Evolutionary conservation across 495 filamentous ascomycete species (phyloP).

Genomic region (Articulospora tetracladia): DNA sequence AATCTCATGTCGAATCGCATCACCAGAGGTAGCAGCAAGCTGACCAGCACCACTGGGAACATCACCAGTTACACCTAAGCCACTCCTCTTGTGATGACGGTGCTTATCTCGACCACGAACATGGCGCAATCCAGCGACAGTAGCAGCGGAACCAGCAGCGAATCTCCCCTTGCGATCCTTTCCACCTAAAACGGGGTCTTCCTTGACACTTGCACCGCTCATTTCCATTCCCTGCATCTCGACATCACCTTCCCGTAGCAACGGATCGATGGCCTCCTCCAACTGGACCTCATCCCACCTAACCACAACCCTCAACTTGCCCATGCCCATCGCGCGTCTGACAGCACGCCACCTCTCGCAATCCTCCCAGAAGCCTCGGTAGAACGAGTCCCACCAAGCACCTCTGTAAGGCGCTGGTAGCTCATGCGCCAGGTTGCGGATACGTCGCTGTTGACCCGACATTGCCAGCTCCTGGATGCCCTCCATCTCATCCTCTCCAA

Average conservation of each 20-base stretch:
- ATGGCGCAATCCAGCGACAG: too few species aligned
- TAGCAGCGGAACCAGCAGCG: too few species aligned
- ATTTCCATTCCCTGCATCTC: not conserved
- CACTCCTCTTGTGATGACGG: too few species aligned
- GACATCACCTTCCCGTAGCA: constrained; percentile 7
- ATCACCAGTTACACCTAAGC: too few species aligned
- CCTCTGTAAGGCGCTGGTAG: constrained; percentile 1
- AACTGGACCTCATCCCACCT: constrained; percentile 11
- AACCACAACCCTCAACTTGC: constrained; percentile 20
- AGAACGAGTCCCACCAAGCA: constrained; percentile 8
- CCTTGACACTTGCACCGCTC: not conserved
- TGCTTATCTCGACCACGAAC: too few species aligned
- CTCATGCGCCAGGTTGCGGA: not conserved
- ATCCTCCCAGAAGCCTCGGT: not conserved
- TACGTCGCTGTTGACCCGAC: not conserved
- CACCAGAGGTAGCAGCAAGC: too few species aligned
- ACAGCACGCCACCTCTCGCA: constrained; percentile 2
- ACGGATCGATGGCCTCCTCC: not conserved
- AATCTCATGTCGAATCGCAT: too few species aligned
- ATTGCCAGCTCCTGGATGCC: too few species aligned
- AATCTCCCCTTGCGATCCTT: too few species aligned
- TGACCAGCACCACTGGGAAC: too few species aligned
- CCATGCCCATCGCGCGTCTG: constrained; percentile 9
- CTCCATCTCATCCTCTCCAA: not conserved
- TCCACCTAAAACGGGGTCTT: not conserved